Percentiles rank a stretch among this genome's conserved stretches.
phyloP scores from a whole-genome alignment of 768 basidiomycete genomes.

The Chiua virens region DNA sequence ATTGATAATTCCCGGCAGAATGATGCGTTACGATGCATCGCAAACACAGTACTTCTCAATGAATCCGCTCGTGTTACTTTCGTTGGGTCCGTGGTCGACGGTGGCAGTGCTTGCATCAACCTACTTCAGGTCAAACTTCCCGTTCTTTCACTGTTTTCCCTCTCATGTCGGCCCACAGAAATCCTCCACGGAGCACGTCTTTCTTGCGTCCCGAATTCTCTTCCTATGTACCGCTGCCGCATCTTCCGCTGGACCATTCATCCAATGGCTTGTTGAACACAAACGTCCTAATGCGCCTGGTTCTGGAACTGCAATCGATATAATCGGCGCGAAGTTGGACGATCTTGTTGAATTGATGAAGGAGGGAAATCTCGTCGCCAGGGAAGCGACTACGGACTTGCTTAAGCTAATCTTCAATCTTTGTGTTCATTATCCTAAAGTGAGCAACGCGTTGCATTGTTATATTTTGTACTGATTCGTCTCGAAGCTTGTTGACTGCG shows the following conservation, averaged over 20 bases:
- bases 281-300: conserved; percentile 47
- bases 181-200: conserved; percentile 63
- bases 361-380: conserved; percentile 39
- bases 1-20: conserved; percentile 60
- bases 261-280: conserved; percentile 63
- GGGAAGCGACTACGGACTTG: conserved; percentile 78
- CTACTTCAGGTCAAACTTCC: conserved; percentile 54
- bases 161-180: conserved; percentile 44
- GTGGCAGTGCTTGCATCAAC: conserved; percentile 54
- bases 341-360: conserved; percentile 49
- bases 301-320: conserved; percentile 54
- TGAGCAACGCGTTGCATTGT: conserved; percentile 19
- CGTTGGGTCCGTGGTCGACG: conserved; percentile 57
- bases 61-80: conserved; percentile 61
- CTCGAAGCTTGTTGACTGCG: conserved; percentile 40
- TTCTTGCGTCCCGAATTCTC: conserved; percentile 73
- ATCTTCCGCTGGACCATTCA: conserved; percentile 42
- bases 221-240: conserved; percentile 68
- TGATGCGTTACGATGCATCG: conserved; percentile 74
- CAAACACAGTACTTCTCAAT: conserved; percentile 75
- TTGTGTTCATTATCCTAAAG: conserved; percentile 79
- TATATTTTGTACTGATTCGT: neutral
- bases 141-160: conserved; percentile 13
- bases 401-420: conserved; percentile 87
- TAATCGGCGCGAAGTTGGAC: conserved; percentile 63